Conservation (phyloP, 1,139 yeast genomes). For the Geotrichum restrictum region DNA sequence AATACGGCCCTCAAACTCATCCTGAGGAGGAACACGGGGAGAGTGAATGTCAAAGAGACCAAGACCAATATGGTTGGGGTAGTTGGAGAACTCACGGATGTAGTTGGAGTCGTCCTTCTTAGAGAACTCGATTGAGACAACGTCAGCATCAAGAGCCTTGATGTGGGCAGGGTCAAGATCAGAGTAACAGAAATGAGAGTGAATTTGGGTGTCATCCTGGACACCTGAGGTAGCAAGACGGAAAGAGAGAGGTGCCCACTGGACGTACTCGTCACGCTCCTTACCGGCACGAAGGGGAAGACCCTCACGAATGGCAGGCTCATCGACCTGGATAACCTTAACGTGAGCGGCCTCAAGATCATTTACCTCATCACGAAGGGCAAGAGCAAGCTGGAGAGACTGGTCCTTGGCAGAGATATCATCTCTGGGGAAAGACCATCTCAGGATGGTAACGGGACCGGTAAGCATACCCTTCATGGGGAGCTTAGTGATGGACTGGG, state of each 20-base stretch:
- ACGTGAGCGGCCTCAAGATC: constrained; percentile 98
- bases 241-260: constrained; percentile 99
- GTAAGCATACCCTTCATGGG: constrained; percentile 99
- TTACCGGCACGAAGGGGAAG: constrained; percentile 97
- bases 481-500: constrained; percentile 90
- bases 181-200: constrained; percentile 99
- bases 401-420: constrained; percentile 92
- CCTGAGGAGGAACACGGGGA: constrained; percentile 97
- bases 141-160: constrained; percentile 99
- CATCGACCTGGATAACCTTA: constrained; percentile 97
- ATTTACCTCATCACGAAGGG: constrained; percentile 96
- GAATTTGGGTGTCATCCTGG: constrained; percentile 90
- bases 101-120: constrained; percentile 98
- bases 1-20: constrained; percentile 91
- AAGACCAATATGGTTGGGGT: constrained; percentile 99
- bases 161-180: constrained; percentile 99
- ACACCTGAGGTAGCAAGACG: constrained; percentile 99
- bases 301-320: constrained; percentile 99
- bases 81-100: constrained; percentile 94
- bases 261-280: constrained; percentile 92
- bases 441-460: constrained; percentile 98
- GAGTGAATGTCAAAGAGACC: constrained; percentile 99
- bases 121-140: constrained; percentile 97
- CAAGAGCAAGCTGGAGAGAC: constrained; percentile 95
- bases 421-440: constrained; percentile 99